Evolutionary conservation across 225 moss, liverwort and hornwort genomes (phyloP).

Genomic region (Bryum argenteum): DNA sequence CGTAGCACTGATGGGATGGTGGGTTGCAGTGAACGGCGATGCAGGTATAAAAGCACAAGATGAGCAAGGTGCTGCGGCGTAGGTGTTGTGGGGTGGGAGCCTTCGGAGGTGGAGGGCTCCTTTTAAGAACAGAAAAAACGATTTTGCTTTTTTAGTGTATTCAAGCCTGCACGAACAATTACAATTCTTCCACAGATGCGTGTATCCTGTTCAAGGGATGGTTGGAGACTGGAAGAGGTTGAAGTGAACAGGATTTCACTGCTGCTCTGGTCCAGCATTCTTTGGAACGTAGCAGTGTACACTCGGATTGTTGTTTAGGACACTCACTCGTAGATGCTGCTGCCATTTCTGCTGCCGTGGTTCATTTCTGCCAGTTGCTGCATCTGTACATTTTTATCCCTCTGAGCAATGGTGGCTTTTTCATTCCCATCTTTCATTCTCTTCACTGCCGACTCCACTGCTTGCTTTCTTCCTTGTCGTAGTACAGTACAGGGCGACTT

Average conservation of each 20-base stretch:
- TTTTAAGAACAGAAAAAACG: constrained; percentile 27
- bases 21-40: constrained; percentile 43
- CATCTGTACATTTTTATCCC: constrained; percentile 63
- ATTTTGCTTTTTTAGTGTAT: constrained; percentile 51
- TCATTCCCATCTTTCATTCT: constrained; percentile 11
- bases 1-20: too few species aligned
- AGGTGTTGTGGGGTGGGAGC: constrained; percentile 31
- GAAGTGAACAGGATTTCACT: constrained; percentile 59
- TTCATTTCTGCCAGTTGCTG: constrained; percentile 52
- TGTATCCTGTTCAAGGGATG: constrained; percentile 58
- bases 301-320: constrained; percentile 56
- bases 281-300: constrained; percentile 60
- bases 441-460: too few species aligned
- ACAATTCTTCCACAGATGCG: constrained; percentile 61
- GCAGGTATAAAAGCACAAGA: constrained; percentile 48
- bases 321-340: constrained; percentile 46
- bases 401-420: constrained; percentile 54
- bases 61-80: constrained; percentile 53
- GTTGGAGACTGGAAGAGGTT: constrained; percentile 60
- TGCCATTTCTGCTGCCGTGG: constrained; percentile 54
- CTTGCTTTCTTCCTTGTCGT: too few species aligned
- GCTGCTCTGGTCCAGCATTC: constrained; percentile 61
- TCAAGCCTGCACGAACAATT: constrained; percentile 57
- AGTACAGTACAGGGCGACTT: too few species aligned
- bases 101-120: constrained; percentile 29